These are phyloP conservation scores for Boletus rubroflammeus DNA, from an alignment of 768 basidiomycete species.

Conservation along the genomic window DNA sequence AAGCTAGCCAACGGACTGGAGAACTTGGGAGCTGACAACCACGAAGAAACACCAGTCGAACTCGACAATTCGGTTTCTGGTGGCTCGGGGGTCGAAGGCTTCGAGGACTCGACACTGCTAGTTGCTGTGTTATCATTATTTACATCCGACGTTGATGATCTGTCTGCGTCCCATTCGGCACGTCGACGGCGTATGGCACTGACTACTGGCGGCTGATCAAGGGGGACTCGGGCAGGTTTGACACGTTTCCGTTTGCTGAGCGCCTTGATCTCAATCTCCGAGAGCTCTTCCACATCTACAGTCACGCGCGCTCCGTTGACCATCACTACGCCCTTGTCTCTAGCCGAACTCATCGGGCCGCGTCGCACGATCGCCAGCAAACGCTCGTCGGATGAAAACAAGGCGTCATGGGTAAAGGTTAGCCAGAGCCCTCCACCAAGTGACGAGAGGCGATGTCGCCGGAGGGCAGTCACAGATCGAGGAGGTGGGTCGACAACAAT, in stretches of 20 bases:
- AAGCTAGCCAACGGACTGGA: conserved; percentile 69
- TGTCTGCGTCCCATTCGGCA: conserved; percentile 68
- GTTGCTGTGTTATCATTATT: conserved; percentile 14
- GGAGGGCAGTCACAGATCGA: conserved; percentile 73
- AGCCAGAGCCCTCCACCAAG: conserved; percentile 95
- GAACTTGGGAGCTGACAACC: conserved; percentile 60
- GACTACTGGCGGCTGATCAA: conserved; percentile 89
- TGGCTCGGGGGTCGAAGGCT: conserved; percentile 21
- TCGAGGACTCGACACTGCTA: conserved; percentile 17
- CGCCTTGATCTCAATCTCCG: conserved; percentile 80
- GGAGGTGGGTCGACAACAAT: conserved; percentile 94
- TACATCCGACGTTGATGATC: conserved; percentile 23
- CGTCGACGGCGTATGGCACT: conserved; percentile 63
- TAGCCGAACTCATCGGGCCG: conserved; percentile 53
- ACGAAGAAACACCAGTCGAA: conserved; percentile 31
- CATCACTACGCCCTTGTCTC: conserved; percentile 80
- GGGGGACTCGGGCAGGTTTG: conserved; percentile 79
- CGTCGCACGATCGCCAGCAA: conserved; percentile 71
- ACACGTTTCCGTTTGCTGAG: conserved; percentile 82
- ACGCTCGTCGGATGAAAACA: conserved; percentile 75
- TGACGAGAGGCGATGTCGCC: conserved; percentile 79
- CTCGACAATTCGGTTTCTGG: conserved; percentile 12
- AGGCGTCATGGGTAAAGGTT: conserved; percentile 80
- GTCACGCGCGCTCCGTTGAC: conserved; percentile 83
- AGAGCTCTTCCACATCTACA: conserved; percentile 86